These are phyloP conservation scores for Vitis hybrid DNA, from an alignment of 177 flowering plant species.

Conservation along the genomic window DNA sequence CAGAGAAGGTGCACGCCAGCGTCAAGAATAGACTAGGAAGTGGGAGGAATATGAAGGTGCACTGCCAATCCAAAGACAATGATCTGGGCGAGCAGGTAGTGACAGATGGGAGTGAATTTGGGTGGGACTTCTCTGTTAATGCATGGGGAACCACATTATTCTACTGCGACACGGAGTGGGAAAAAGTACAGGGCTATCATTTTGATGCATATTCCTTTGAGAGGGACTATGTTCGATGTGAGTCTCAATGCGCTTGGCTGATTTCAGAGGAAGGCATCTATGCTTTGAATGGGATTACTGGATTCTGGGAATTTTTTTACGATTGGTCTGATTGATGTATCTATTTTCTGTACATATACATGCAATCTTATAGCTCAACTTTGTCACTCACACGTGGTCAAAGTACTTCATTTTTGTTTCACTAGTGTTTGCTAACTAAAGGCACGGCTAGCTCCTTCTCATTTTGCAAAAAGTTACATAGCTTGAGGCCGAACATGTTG, in stretches of 20 bases:
- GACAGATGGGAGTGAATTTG: background rate
- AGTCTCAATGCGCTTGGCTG: background rate
- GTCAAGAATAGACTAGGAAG: background rate
- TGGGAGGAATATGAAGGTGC: background rate
- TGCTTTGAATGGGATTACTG: no score
- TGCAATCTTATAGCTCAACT: no score
- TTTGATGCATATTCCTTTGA: background rate
- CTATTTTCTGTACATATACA: no score
- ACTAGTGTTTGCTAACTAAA: no score
- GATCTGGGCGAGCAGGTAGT: background rate
- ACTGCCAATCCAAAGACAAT: background rate
- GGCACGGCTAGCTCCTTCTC: no score
- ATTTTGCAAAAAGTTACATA: no score
- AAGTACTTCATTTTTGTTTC: no score
- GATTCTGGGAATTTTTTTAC: no score
- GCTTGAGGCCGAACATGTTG: no score
- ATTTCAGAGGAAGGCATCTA: background rate
- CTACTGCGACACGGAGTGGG: constrained; percentile 1
- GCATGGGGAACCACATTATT: background rate
- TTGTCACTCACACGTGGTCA: no score
- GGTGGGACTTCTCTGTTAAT: background rate
- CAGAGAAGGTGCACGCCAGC: background rate
- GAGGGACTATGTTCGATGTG: background rate
- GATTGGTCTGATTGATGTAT: no score
- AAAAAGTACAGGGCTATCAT: background rate